Evolutionary conservation across 108 stramenopile species (phyloP), one percentile per base, ranked within the genome.

Genomic region (Skeletonema potamos): DNA sequence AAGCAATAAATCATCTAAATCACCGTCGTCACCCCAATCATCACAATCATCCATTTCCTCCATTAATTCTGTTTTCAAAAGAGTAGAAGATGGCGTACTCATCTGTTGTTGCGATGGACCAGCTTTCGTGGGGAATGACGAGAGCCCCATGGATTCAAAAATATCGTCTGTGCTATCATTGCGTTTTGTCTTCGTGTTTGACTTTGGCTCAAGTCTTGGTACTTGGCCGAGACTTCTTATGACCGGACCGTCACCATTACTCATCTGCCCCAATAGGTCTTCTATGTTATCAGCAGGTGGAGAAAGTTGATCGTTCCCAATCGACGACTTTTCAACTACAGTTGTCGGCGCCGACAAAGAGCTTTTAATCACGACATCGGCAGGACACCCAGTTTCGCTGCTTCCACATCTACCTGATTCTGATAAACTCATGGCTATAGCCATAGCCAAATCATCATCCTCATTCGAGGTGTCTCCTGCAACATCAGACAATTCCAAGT

Each of bases 341-440:
- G 3, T 54, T 37, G 10, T 51, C 24, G n/a, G 30, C 30, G 32
- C 17, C 20, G 46, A 30, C 32, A 10, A 37, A n/a, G 27, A 39
- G 29, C 22, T 13, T 11, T 34, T 41, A 4, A 12, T 18, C 13
- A 22, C 63, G 15, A 10, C 27, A 26, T 27, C 12, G 10, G 33
- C 26, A 46, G 24, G 67, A 15, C 26, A 18, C 41, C 18, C 33
- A 26, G 6, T 32, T 22, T 29, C 13, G 4, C 27, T n/a, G 24
- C 34, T 0, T 6, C 2, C 64, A 27, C 5, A 7, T 15, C 18
- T 46, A 2, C n/a, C 30, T 22, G 41, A 37, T 68, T 72, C 71
- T n/a, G 78, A 79, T 34, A 79, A 43, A 55, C 71, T 72, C 71
- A 79, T 79, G 24, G 78, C 78, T 41, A 79, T 61, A 11, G 78